Evolutionary conservation across 2,329 filamentous ascomycete species (phyloP), one percentile per base, ranked within the genome.

Genomic region (Fusarium sp.): DNA sequence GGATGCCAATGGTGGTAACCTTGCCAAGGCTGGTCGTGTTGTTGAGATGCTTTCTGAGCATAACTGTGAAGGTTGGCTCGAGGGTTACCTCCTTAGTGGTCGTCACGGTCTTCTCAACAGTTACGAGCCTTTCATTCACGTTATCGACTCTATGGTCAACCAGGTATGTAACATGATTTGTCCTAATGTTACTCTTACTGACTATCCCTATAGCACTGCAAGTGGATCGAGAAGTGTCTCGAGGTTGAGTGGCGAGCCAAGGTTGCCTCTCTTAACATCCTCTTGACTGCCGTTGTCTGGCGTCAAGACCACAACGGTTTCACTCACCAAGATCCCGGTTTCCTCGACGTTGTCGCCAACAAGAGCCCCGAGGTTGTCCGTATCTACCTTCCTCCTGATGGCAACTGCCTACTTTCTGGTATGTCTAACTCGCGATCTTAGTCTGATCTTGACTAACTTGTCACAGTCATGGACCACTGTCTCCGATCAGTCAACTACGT

Each of bases 21-120:
- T 95, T 30, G 88, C 90, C 10, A 87, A 85, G 23, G 86, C 87
- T 19, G 93, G 93, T 21, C 88, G 92, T 33, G 93, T 95, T 40
- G 95, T 95, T 92, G 93, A 95, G 81, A 95, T 95, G 80, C 87
- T 95, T n/a, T 93, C 90, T 23, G 93, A 95, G 81, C 93, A 95
- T 79, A 95, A 92, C 21, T 90, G 89, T 68, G 93, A 95, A 81
- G 93, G 92, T 32, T 95, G 93, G 93, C 86, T 95, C 21, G 93
- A 95, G 83, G 93, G 93, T 6, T 95, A 95, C 79, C 83, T 94
- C 46, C 86, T 95, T 6, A 93, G 90, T 61, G 93, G 93, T 33
- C 88, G 93, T 9, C 93, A 95, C 73, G 93, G 93, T 18, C 80
- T 95, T 67, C 87, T 95, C 67, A 95, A 94, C 86, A 93, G 90